Conservation (phyloP, 192 early-diverging fungal genomes). For the Phlyctochytrium arcticum region DNA sequence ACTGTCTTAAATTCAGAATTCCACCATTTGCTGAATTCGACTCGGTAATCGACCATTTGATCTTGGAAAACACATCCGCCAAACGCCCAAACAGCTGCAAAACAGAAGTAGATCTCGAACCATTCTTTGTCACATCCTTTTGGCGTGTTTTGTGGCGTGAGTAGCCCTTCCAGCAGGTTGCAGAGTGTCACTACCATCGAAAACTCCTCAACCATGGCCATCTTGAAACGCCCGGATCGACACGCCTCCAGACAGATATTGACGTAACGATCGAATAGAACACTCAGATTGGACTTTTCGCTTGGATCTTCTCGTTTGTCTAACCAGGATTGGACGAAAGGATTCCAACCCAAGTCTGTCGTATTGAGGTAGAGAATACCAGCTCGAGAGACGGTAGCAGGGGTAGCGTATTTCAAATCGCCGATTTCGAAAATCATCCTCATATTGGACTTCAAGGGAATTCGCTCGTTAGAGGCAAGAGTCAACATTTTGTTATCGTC, state of each 20-base stretch:
- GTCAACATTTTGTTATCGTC: slow-evolving; percentile 70
- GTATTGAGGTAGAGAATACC: slow-evolving; percentile 63
- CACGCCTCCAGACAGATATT: slow-evolving; percentile 53
- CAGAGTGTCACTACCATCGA: slow-evolving; percentile 57
- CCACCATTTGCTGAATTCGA: slow-evolving; percentile 65
- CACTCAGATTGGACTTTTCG: slow-evolving; percentile 55
- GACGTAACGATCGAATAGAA: slow-evolving; percentile 61
- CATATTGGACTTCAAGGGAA: slow-evolving; percentile 63
- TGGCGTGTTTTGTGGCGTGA: slow-evolving; percentile 57
- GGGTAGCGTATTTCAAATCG: slow-evolving; percentile 65
- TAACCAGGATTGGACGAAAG: slow-evolving; percentile 64
- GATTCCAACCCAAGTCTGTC: slow-evolving; percentile 63
- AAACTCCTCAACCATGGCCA: slow-evolving; percentile 62
- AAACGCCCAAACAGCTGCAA: slow-evolving; percentile 66
- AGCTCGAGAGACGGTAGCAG: slow-evolving; percentile 66
- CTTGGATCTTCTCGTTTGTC: slow-evolving; percentile 59
- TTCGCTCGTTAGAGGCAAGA: slow-evolving; percentile 61
- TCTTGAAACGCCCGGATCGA: slow-evolving; percentile 56
- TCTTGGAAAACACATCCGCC: slow-evolving; percentile 62
- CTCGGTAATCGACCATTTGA: slow-evolving; percentile 55
- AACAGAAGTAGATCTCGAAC: slow-evolving; percentile 67
- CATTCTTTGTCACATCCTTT: slow-evolving; percentile 69
- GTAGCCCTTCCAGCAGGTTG: slow-evolving; percentile 58
- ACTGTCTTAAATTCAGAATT: slow-evolving; percentile 59
- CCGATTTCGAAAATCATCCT: slow-evolving; percentile 63